These are phyloP conservation scores for Aureobasidium leucospermi DNA, from an alignment of 2,329 filamentous ascomycete species.

Conservation along the genomic window DNA sequence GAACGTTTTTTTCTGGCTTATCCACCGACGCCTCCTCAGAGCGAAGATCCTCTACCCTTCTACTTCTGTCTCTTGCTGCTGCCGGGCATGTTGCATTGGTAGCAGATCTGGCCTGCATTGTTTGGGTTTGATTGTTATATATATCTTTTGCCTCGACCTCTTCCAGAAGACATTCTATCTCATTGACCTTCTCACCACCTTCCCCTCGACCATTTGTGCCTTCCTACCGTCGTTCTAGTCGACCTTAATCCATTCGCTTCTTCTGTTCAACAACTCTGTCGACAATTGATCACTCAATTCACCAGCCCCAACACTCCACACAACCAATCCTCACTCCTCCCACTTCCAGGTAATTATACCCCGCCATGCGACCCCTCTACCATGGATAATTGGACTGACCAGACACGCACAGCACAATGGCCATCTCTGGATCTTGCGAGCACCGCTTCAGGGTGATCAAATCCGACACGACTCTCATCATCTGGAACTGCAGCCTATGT, in stretches of 20 bases:
- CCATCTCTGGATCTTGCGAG: conserved; percentile 40
- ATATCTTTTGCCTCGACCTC: conserved; percentile 11
- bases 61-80: conserved; percentile 12
- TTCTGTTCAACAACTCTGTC: neutral
- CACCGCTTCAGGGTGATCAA: conserved; percentile 46
- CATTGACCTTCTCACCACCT: neutral
- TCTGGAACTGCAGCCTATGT: conserved; percentile 47
- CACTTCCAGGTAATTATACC: neutral
- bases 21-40: conserved; percentile 12
- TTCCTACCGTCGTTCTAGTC: neutral
- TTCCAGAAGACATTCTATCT: neutral
- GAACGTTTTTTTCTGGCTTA: conserved; percentile 13
- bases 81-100: conserved; percentile 6
- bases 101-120: conserved; percentile 10
- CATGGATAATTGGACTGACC: conserved; percentile 2
- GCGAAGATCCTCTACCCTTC: conserved; percentile 9
- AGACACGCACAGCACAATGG: conserved; percentile 30
- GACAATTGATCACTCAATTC: neutral
- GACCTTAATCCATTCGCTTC: neutral
- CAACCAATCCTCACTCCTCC: neutral
- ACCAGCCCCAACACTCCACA: neutral
- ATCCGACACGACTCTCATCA: conserved; percentile 43
- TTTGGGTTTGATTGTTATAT: conserved; percentile 12
- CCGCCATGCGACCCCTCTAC: neutral
- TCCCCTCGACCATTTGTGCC: neutral